Percentiles rank a stretch among this genome's conserved stretches.
phyloP scores from a whole-genome alignment of 2,329 filamentous ascomycete genomes.

The Sclerotinia subarctica region DNA sequence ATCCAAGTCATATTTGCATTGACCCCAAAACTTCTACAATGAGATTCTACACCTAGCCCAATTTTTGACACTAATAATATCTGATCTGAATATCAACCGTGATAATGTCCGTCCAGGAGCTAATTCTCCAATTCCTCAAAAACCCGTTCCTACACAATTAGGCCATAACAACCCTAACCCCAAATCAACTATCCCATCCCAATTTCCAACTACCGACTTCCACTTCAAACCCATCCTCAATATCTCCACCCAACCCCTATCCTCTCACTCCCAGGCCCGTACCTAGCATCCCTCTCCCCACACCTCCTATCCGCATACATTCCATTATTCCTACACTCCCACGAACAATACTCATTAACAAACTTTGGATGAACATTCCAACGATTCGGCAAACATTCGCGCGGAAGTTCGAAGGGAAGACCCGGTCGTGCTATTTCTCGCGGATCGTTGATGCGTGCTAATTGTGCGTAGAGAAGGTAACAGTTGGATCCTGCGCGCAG shows the following conservation, averaged over 20 bases:
- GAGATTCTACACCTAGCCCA: not conserved
- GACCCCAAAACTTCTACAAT: conserved; percentile 4
- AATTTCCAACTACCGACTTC: not conserved
- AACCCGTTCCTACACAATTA: not conserved
- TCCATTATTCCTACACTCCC: conserved; percentile 37
- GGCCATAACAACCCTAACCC: no score
- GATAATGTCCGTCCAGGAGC: not conserved
- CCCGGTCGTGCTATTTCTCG: conserved; percentile 23
- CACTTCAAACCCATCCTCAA: conserved; percentile 6
- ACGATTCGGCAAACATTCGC: conserved; percentile 31
- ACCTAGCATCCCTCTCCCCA: conserved; percentile 33
- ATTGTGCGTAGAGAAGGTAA: conserved; percentile 35
- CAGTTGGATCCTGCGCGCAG: conserved; percentile 36
- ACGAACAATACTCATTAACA: conserved; percentile 31
- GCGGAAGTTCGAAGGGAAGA: conserved; percentile 34
- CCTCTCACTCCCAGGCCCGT: conserved; percentile 35
- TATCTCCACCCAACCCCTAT: conserved; percentile 37
- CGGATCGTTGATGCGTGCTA: conserved; percentile 37
- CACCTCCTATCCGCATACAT: conserved; percentile 28
- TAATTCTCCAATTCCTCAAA: not conserved
- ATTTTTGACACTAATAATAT: not conserved
- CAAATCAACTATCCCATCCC: not conserved
- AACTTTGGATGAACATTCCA: conserved; percentile 28
- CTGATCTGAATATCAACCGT: not conserved
- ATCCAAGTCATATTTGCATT: not conserved